A percentile compares a stretch with the other conserved stretches of the same genome.
Evolutionary conservation across 192 early-diverging fungal genomes (phyloP).

Genomic region (Linnemannia schmuckeri): DNA sequence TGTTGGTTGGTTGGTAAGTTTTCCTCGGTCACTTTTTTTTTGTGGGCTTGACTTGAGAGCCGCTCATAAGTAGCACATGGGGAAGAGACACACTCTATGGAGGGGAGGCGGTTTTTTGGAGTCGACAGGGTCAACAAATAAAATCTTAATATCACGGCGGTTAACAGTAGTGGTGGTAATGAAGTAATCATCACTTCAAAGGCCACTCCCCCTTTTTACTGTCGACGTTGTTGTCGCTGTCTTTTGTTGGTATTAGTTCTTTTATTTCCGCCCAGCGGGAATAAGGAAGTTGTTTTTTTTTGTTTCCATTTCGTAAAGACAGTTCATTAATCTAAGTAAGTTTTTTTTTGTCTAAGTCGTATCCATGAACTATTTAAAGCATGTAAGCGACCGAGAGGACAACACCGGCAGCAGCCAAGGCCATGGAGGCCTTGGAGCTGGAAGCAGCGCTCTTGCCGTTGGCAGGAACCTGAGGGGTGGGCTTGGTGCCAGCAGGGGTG

Average conservation of each 20-base stretch:
- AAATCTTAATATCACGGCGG: too few species aligned
- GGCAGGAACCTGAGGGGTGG: too few species aligned
- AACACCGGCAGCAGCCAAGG: slow-evolving; percentile 37
- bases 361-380: slow-evolving; percentile 19
- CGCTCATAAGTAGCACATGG: too few species aligned
- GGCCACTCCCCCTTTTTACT: too few species aligned
- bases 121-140: too few species aligned
- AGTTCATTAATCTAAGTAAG: background rate
- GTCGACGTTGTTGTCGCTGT: background rate
- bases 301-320: background rate
- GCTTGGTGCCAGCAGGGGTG: background rate
- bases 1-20: background rate
- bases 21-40: background rate
- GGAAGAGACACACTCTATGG: too few species aligned
- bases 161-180: background rate
- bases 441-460: background rate
- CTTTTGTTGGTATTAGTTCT: background rate
- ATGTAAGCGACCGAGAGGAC: slow-evolving; percentile 40
- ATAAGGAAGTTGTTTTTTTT: background rate
- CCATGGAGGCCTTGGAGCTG: slow-evolving; percentile 33
- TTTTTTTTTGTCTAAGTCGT: background rate
- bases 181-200: background rate
- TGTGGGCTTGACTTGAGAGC: too few species aligned
- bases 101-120: too few species aligned
- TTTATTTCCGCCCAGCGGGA: background rate